Evolutionary conservation across 352 stramenopile species (phyloP).

Genomic region (Phytophthora kernoviae): DNA sequence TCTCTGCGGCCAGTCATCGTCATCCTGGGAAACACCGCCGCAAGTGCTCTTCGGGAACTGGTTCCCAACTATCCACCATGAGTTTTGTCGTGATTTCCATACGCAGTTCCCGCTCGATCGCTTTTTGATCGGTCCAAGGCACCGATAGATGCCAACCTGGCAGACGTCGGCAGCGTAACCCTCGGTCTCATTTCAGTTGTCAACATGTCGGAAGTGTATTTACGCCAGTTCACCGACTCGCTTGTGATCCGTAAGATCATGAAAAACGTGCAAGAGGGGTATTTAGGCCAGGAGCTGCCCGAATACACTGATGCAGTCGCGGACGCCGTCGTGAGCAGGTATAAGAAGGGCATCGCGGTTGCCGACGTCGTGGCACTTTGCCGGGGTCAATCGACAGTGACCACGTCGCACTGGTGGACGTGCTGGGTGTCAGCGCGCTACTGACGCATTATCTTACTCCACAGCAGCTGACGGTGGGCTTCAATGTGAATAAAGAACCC

Average conservation of each 20-base stretch:
- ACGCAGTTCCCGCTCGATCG: constrained; percentile 24
- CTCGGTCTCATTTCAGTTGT: constrained; percentile 26
- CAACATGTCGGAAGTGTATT: constrained; percentile 27
- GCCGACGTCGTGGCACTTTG: constrained; percentile 22
- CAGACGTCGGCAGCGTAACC: constrained; percentile 20
- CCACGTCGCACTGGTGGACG: constrained; percentile 30
- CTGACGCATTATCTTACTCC: constrained; percentile 25
- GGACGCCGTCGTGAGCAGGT: constrained; percentile 22
- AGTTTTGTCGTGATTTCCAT: constrained; percentile 37
- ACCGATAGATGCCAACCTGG: constrained; percentile 24
- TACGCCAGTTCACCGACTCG: constrained; percentile 33
- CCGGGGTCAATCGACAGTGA: constrained; percentile 15
- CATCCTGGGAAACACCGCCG: constrained; percentile 15
- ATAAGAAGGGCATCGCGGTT: constrained; percentile 28
- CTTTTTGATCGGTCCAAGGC: constrained; percentile 25
- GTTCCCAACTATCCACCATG: constrained; percentile 36
- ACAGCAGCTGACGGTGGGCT: constrained; percentile 24
- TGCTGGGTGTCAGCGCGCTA: constrained; percentile 22
- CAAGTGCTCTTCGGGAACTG: constrained; percentile 40
- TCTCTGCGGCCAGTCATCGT: constrained; percentile 20
- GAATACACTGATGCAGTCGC: constrained; percentile 26
- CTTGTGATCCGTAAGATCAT: constrained; percentile 38
- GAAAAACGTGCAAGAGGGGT: constrained; percentile 35
- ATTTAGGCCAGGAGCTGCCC: constrained; percentile 11
- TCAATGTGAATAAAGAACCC: constrained; percentile 37